Evolutionary conservation across 2,329 filamentous ascomycete genomes (phyloP).

Genomic region (Penicillium sp.): DNA sequence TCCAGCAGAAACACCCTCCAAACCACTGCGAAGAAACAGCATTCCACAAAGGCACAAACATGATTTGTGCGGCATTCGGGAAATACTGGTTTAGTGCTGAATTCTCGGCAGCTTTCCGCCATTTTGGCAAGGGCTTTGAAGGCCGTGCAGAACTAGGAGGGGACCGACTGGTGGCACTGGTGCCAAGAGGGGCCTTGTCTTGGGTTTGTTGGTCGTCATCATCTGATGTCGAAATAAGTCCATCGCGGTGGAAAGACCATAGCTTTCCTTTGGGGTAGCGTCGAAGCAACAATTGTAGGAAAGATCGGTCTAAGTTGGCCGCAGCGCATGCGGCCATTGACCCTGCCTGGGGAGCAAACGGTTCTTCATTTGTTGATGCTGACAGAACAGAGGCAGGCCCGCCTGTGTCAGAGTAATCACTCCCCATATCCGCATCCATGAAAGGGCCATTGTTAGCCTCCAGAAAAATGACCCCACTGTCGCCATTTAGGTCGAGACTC

Average conservation of each 20-base stretch:
- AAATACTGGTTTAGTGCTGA: conserved; percentile 47
- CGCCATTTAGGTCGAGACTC: conserved; percentile 46
- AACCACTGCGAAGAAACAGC: conserved; percentile 50
- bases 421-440: conserved; percentile 30
- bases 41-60: conserved; percentile 56
- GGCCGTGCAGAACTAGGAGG: conserved; percentile 10
- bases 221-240: conserved; percentile 46
- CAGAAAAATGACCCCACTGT: conserved; percentile 49
- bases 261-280: conserved; percentile 51
- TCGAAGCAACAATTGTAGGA: conserved; percentile 39
- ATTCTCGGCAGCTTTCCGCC: conserved; percentile 39
- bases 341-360: conserved; percentile 35
- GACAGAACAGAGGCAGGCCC: conserved; percentile 36
- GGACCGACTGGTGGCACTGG: conserved; percentile 14
- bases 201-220: conserved; percentile 42
- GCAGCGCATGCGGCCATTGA: conserved; percentile 30
- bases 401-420: conserved; percentile 32
- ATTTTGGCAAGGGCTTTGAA: conserved; percentile 26
- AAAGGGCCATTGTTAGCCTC: conserved; percentile 33
- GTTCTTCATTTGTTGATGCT: conserved; percentile 39
- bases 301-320: conserved; percentile 34
- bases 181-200: conserved; percentile 8
- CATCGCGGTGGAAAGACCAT: conserved; percentile 50
- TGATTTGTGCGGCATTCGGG: conserved; percentile 48
- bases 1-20: conserved; percentile 49